These are phyloP conservation scores for Nakazawaea ernobii DNA, from an alignment of 805 yeast genomes.

Conservation along the genomic window DNA sequence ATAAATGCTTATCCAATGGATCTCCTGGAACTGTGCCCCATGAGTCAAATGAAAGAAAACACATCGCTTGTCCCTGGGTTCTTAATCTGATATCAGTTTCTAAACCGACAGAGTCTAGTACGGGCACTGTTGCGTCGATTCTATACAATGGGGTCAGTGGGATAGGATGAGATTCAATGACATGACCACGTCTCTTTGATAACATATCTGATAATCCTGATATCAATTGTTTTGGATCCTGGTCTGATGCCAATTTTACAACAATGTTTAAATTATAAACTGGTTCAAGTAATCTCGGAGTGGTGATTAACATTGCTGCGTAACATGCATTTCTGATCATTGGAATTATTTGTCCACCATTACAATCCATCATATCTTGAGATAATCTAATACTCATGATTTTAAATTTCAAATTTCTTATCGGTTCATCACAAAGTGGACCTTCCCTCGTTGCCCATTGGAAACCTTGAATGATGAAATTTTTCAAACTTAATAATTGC, in stretches of 20 bases:
- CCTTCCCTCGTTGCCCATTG: constrained; percentile 82
- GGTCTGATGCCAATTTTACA: constrained; percentile 26
- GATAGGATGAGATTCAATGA: constrained; percentile 43
- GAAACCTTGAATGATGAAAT: constrained; percentile 69
- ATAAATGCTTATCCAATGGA: constrained; percentile 66
- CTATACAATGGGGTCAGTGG: constrained; percentile 67
- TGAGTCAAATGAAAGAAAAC: constrained; percentile 55
- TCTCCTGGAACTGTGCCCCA: constrained; percentile 90
- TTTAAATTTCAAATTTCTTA: constrained; percentile 64
- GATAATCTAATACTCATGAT: constrained; percentile 57
- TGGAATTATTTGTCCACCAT: constrained; percentile 72
- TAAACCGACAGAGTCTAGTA: constrained; percentile 84
- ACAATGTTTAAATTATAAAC: constrained; percentile 54
- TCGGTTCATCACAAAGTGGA: constrained; percentile 84
- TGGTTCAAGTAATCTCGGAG: constrained; percentile 82
- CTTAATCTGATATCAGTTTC: constrained; percentile 79
- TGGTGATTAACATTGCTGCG: constrained; percentile 72
- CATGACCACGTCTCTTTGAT: constrained; percentile 64
- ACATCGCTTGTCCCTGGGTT: constrained; percentile 74
- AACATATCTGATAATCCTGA: constrained; percentile 30
- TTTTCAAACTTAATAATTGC: constrained; percentile 38
- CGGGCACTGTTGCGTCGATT: constrained; percentile 68
- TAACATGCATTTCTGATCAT: constrained; percentile 81
- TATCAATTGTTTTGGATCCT: constrained; percentile 23
- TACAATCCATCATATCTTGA: constrained; percentile 39